Evolutionary conservation across 2,329 filamentous ascomycete genomes (phyloP).

Genomic region (Fusarium sp.): DNA sequence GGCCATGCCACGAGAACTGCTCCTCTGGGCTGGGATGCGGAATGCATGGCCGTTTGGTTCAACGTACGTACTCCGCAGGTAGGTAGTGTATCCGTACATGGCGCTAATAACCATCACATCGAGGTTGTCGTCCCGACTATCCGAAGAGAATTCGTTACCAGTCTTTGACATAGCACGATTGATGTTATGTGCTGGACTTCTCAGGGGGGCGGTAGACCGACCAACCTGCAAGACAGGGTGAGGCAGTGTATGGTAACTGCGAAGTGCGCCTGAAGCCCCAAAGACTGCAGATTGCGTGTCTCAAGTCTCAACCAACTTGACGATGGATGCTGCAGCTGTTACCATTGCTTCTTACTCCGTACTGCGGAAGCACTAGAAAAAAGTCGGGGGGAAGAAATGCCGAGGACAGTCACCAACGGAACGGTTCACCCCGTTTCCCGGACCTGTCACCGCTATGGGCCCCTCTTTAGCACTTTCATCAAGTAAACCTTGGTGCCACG

Average conservation of each 20-base stretch:
- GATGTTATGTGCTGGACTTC: slow-evolving; percentile 7
- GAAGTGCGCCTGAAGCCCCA: slow-evolving; percentile 5
- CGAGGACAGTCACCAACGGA: slow-evolving; percentile 27
- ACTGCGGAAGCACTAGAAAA: not conserved
- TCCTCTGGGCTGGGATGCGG: not conserved
- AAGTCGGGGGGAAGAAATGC: slow-evolving; percentile 26
- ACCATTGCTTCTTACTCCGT: too few species aligned
- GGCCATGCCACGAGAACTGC: not conserved
- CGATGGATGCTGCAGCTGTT: slow-evolving; percentile 11
- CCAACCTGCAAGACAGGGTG: not conserved
- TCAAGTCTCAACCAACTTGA: slow-evolving; percentile 19
- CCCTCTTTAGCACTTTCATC: slow-evolving; percentile 23
- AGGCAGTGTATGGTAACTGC: not conserved
- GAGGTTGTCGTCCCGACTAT: slow-evolving; percentile 15
- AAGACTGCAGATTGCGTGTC: slow-evolving; percentile 29
- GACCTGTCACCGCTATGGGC: slow-evolving; percentile 16
- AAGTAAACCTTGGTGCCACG: slow-evolving; percentile 23
- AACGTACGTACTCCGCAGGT: not conserved
- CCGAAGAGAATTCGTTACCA: slow-evolving; percentile 5
- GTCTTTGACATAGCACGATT: slow-evolving; percentile 29
- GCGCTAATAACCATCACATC: not conserved
- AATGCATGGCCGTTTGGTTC: slow-evolving; percentile 19
- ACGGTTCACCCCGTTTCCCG: slow-evolving; percentile 36
- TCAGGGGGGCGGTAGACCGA: slow-evolving; percentile 1
- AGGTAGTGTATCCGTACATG: not conserved